phyloP scores from a whole-genome alignment of 805 yeast genomes.

The Starmerella sp. region DNA sequence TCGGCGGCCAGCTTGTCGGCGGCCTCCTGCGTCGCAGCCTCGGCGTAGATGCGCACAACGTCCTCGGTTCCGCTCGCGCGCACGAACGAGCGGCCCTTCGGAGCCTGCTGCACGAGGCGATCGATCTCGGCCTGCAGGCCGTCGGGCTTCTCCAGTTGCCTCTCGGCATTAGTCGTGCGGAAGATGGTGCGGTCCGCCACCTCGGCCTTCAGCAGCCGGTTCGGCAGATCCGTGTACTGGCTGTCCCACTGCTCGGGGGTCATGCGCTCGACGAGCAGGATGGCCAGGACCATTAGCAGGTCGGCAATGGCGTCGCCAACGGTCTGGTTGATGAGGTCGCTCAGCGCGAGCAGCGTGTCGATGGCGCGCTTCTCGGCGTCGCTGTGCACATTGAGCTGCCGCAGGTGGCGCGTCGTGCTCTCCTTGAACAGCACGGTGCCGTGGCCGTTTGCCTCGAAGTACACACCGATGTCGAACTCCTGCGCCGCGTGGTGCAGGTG shows the following conservation, averaged over 20 bases:
- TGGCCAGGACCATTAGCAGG: constrained; percentile 61
- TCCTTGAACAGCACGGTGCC: constrained; percentile 83
- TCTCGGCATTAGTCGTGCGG: constrained; percentile 82
- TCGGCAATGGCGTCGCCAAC: constrained; percentile 99
- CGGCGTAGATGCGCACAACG: constrained; percentile 92
- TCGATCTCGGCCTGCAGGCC: constrained; percentile 73
- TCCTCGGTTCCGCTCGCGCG: constrained; percentile 97
- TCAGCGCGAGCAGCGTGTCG: constrained; percentile 45
- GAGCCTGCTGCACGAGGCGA: constrained; percentile 42
- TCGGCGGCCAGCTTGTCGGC: constrained; percentile 37
- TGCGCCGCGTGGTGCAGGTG: constrained; percentile 88
- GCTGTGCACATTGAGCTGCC: constrained; percentile 31
- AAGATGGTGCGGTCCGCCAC: constrained; percentile 74
- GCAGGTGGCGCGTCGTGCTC: constrained; percentile 33
- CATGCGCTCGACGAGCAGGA: constrained; percentile 45
- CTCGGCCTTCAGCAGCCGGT: constrained; percentile 63
- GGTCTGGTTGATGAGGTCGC: constrained; percentile 78
- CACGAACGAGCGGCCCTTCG: constrained; percentile 74
- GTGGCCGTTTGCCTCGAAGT: constrained; percentile 98
- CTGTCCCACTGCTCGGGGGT: constrained; percentile 62
- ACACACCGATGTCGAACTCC: constrained; percentile 78
- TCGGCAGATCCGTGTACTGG: constrained; percentile 77
- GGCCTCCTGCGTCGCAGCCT: constrained; percentile 47
- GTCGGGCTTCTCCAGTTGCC: constrained; percentile 61
- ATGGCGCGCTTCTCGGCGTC: constrained; percentile 42